Conservation (phyloP, 257 asterid genomes). For the Agastache rugosa region DNA sequence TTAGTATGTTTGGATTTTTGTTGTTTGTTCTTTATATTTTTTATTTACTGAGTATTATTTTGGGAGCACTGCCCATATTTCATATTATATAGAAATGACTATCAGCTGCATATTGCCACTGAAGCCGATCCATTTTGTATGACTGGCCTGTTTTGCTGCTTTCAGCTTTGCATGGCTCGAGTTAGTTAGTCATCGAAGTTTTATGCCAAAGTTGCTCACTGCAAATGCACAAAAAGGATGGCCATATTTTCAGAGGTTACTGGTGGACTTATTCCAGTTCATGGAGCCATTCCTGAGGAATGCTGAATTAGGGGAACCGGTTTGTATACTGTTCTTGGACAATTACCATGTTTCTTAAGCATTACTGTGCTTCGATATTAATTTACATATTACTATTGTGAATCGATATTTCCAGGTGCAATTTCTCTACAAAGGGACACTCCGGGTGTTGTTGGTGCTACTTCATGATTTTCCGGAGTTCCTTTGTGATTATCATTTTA, state of each 20-base stretch:
- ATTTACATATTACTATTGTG: conserved; percentile 9
- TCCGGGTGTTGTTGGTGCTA: conserved; percentile 91
- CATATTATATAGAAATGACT: background rate
- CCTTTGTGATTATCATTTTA: conserved; percentile 97
- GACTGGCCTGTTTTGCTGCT: conserved; percentile 45
- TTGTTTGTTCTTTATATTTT: background rate
- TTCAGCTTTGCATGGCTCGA: conserved; percentile 99
- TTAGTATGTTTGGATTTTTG: background rate
- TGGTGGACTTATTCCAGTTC: conserved; percentile 89
- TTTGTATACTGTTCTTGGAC: conserved; percentile 39
- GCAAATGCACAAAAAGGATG: conserved; percentile 94
- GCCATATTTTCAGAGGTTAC: conserved; percentile 86
- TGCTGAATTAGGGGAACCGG: conserved; percentile 94
- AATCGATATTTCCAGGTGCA: conserved; percentile 57
- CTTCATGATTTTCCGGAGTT: conserved; percentile 99
- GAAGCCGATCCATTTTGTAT: conserved; percentile 12
- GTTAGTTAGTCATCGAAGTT: conserved; percentile 91
- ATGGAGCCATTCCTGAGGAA: conserved; percentile 98
- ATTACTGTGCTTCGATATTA: background rate
- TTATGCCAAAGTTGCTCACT: conserved; percentile 95
- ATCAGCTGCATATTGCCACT: background rate
- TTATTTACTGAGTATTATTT: too few relatives aligned
- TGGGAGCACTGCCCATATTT: too few relatives aligned
- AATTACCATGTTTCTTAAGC: conserved; percentile 12
- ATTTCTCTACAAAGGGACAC: conserved; percentile 89